Conservation (phyloP, 768 basidiomycete species). For the Lactarius sp. region DNA sequence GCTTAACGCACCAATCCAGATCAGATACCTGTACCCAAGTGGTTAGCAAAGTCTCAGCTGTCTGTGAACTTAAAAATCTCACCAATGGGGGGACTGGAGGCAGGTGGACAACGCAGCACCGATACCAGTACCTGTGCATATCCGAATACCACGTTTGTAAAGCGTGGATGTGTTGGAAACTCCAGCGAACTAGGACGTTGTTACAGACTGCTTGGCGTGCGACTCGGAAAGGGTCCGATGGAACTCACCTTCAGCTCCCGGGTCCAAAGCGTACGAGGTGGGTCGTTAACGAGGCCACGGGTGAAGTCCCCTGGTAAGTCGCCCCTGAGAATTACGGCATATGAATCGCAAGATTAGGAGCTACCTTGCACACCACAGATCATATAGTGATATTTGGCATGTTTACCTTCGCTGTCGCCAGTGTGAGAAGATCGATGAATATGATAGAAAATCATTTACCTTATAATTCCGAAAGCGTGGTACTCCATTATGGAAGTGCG, state of each 20-base stretch:
- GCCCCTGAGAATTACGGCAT: not conserved
- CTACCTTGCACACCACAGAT: conserved; percentile 41
- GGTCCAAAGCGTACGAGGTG: conserved; percentile 40
- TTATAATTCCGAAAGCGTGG: conserved; percentile 43
- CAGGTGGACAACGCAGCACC: conserved; percentile 44
- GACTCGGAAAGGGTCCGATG: not conserved
- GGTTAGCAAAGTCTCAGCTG: not conserved
- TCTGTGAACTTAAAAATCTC: conserved; percentile 20
- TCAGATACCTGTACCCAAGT: conserved; percentile 33
- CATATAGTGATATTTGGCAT: conserved; percentile 41
- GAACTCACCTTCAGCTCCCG: conserved; percentile 39
- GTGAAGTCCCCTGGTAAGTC: conserved; percentile 37
- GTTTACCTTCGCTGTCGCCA: conserved; percentile 35
- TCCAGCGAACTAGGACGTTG: conserved; percentile 35
- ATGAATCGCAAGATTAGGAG: not conserved
- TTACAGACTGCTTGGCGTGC: not conserved
- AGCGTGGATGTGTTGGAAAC: conserved; percentile 41
- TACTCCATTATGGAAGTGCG: conserved; percentile 41
- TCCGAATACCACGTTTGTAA: conserved; percentile 42
- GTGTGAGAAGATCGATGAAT: conserved; percentile 6
- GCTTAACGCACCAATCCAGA: conserved; percentile 35
- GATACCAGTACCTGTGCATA: conserved; percentile 43
- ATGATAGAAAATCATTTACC: conserved; percentile 25
- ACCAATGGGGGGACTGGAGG: conserved; percentile 38
- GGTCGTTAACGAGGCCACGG: conserved; percentile 38